phyloP scores from a whole-genome alignment of 345 rosid genomes.

The Eucalyptus dawsonii region DNA sequence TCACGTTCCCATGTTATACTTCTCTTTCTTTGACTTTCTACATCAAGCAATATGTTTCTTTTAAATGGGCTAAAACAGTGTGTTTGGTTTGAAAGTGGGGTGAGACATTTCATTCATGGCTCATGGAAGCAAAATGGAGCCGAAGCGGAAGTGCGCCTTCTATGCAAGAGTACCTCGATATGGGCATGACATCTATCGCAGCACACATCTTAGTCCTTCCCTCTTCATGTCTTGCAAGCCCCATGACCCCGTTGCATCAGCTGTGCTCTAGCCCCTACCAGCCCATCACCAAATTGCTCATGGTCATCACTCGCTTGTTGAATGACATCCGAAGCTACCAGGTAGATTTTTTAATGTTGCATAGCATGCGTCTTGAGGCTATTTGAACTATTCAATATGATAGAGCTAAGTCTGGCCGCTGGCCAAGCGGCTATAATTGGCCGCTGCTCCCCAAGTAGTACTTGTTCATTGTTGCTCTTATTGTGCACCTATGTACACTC shows the following conservation, averaged over 20 bases:
- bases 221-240: neutral
- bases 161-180: conserved; percentile 28
- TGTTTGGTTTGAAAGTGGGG: conserved; percentile 25
- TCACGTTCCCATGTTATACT: neutral
- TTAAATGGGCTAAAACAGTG: too few species aligned
- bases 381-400: neutral
- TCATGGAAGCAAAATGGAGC: conserved; percentile 46
- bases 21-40: neutral
- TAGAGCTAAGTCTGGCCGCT: neutral
- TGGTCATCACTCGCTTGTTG: conserved; percentile 42
- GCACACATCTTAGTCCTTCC: conserved; percentile 15
- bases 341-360: neutral
- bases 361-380: neutral
- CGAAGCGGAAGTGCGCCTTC: conserved; percentile 22
- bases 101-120: conserved; percentile 56
- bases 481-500: neutral
- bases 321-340: conserved; percentile 7
- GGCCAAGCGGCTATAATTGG: neutral
- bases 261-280: neutral
- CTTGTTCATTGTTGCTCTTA: neutral
- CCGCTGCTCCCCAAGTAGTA: neutral
- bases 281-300: conserved; percentile 24
- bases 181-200: conserved; percentile 35
- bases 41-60: neutral
- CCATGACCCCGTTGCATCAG: neutral